Base-by-base conservation (phyloP, 2,329 filamentous ascomycete species). In the Diplodia corticola region DNA sequence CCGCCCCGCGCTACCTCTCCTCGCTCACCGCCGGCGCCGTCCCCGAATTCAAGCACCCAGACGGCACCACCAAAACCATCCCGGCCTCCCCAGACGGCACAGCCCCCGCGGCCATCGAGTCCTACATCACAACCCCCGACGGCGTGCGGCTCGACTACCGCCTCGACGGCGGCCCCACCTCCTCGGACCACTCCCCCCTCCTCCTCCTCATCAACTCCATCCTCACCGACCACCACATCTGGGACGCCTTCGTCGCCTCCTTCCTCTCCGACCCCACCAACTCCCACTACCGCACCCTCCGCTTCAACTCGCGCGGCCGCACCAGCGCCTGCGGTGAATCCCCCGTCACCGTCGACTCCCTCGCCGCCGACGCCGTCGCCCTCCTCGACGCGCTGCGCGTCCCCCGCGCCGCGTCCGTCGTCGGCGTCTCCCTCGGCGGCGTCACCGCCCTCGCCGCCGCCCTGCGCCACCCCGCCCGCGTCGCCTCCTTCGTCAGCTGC, bases 391-490 rank as follows among this genome's bases (percentile, higher is more conserved):
- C 89, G 0, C 83, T 96, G 33, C 86, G 90, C 57, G 88, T 93
- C 49, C 81, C 84, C 10, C 85, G 85, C 71, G 86, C 91, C 0
- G 85, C 89, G 37, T 83, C 85, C 0, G 80, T 94, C 0, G 81
- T 95, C 22, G 92, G 92, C 22, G 92, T 96, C 3, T 91, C 88
- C 40, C 87, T 95, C 75, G 92, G 92, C 69, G 92, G 92, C 63
- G 91, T 89, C 2, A 95, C 92, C 1, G 84, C 89, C 0, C 84
- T 95, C 59, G 89, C 90, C 74, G 88, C 90, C 61, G 89, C 90
- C 0, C 84, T 96, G 60, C 82, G 82, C 48, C 84, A 91, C 71
- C 89, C 91, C 0, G 69, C 79, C 1, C 83, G 86, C 50, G 78
- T 92, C 15, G 75, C 72, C 1, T 82, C 82, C 6, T 91, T 93